Base-by-base conservation (phyloP, 345 rosid genomes). In the Lepidium didymum region DNA sequence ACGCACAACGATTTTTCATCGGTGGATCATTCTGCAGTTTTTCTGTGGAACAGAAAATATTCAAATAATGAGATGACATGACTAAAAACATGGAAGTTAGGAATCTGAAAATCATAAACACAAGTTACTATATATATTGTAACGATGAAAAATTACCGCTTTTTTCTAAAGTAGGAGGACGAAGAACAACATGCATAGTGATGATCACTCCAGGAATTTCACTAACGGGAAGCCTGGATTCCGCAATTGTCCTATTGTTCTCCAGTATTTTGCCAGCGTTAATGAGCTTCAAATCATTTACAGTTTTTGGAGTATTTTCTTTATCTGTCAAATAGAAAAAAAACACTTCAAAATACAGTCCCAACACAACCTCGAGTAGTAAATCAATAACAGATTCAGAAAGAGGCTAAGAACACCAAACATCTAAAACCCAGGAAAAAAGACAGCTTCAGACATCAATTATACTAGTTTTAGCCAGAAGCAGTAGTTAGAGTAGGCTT, bases 151-250 rank as follows among this genome's bases (percentile, higher is more conserved):
- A 33, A 16, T 33, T 84, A 89, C 96, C 90, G 12, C 37, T 80
- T 41, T 75, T 87, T 83, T 78, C 87, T 14, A 82, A n/a, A 23
- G 78, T 52, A 36, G 87, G 83, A 67, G 85, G 93, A 25, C 89
- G 96, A 38, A 85, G 78, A 79, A 91, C 86, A 62, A 89, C 82
- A 79, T 83, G 97, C 96, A 91, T 89, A 45, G 96, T 91, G 76
- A 87, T 81, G 70, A 80, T 80, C 71, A 81, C 81, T 64, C 87
- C 89, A 0, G 90, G 87, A 71, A 81, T 76, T 63, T 87, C 96
- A 36, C 80, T 73, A 75, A 84, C 83, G 1, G 79, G 88, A 45
- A 83, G 83, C 81, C 82, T 77, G 8, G 87, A 83, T 27, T 89
- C 97, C 6, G 87, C 87, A 51, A 91, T 80, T 23, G 90, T 89